These are phyloP conservation scores for Exophiala sideris DNA, from an alignment of 2,329 filamentous ascomycete species.

Conservation along the genomic window DNA sequence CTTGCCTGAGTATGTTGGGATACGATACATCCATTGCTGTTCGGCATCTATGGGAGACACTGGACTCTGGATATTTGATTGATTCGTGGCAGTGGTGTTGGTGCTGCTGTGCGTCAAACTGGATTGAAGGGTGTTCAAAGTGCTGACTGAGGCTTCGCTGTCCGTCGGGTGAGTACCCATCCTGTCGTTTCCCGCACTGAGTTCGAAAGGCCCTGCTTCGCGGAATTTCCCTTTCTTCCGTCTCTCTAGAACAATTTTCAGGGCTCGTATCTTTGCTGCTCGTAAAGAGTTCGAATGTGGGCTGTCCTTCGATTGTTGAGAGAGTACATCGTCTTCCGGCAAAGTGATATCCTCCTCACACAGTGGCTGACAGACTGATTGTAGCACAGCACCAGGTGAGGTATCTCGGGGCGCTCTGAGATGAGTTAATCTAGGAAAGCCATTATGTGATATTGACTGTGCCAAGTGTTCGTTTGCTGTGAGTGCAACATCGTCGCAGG, in stretches of 20 bases:
- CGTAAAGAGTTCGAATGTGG: slow-evolving; percentile 45
- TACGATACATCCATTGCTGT: background rate
- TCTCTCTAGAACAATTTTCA: slow-evolving; percentile 30
- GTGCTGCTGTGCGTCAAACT: background rate
- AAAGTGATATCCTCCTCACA: slow-evolving; percentile 38
- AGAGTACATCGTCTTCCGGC: slow-evolving; percentile 39
- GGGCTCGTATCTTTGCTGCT: slow-evolving; percentile 44
- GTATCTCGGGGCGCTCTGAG: slow-evolving; percentile 45
- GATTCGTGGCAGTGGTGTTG: background rate
- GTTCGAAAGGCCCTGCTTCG: too few species aligned
- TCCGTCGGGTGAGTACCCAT: background rate
- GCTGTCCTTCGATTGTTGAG: slow-evolving; percentile 27
- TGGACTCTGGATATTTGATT: background rate
- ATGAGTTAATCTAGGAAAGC: slow-evolving; percentile 40
- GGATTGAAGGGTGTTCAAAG: background rate
- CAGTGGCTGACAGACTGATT: slow-evolving; percentile 42
- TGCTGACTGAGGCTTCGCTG: background rate
- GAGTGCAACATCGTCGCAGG: background rate
- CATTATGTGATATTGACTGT: slow-evolving; percentile 36
- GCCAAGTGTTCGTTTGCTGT: slow-evolving; percentile 24
- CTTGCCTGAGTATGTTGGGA: background rate
- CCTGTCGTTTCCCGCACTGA: too few species aligned
- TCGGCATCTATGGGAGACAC: slow-evolving; percentile 2
- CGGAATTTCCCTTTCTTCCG: too few species aligned
- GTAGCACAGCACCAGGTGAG: slow-evolving; percentile 42